Evolutionary conservation across 805 yeast genomes (phyloP).

Genomic region (Kuraishia borneana): DNA sequence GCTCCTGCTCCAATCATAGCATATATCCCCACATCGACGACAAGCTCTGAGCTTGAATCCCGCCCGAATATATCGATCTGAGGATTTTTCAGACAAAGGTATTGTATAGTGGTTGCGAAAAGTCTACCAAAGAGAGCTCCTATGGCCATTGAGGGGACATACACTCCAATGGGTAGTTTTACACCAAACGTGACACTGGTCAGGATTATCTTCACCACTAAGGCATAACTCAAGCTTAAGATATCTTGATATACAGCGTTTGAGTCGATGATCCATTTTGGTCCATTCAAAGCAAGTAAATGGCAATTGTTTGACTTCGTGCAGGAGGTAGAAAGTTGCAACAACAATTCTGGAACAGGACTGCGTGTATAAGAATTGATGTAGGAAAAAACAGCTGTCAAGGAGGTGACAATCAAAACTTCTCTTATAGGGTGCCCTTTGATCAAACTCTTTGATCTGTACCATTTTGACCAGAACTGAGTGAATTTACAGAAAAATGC

Average conservation of each 20-base stretch:
- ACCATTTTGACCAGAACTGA: constrained; percentile 31
- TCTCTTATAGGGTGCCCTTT: constrained; percentile 29
- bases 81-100: constrained; percentile 18
- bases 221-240: constrained; percentile 25
- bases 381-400: constrained; percentile 36
- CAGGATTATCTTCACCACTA: constrained; percentile 29
- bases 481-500: constrained; percentile 35
- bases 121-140: constrained; percentile 51
- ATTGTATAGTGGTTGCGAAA: constrained; percentile 31
- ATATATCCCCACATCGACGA: constrained; percentile 39
- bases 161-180: constrained; percentile 49
- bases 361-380: constrained; percentile 37
- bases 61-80: constrained; percentile 4
- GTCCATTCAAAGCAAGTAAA: constrained; percentile 18
- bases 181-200: constrained; percentile 47
- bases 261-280: constrained; percentile 4
- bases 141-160: constrained; percentile 53
- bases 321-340: constrained; percentile 41
- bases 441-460: constrained; percentile 21
- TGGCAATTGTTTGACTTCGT: constrained; percentile 12
- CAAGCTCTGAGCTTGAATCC: constrained; percentile 11
- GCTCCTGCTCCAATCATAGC: constrained; percentile 47
- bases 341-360: constrained; percentile 36
- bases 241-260: constrained; percentile 7
- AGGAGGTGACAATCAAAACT: constrained; percentile 28